Evolutionary conservation across 2,329 filamentous ascomycete genomes (phyloP), one percentile per base, ranked within the genome.

Genomic region (Chaetomium olivaceum): DNA sequence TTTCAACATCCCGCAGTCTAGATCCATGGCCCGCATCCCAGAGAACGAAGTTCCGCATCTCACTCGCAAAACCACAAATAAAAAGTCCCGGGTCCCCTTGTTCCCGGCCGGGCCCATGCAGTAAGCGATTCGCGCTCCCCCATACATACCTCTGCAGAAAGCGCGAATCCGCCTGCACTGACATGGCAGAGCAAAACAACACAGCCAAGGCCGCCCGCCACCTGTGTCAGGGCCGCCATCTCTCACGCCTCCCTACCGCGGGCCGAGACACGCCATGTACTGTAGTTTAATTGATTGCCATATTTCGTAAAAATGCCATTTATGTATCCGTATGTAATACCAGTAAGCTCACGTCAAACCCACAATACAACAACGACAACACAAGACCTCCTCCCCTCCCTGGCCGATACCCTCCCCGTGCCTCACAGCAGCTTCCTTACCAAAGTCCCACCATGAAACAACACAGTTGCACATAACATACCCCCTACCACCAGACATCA

Each of bases 171-270:
- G 33, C 16, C 31, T 58, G 55, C 55, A 58, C 31, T 25, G 4
- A 39, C 33, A 43, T n/a, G 55, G 55, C 55, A 43, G 33, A 43
- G 55, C 55, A n/a, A 58, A 58, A 39, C 55, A 58, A 58, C 19
- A 58, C 55, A 39, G 52, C 52, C 55, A 39, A n/a, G n/a, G n/a
- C n/a, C n/a, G 4, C 19, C 11, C 3, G 33, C 33, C 33, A 36
- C 33, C 33, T 36, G 33, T 43, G 16, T 43, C 39, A 43, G 39
- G 16, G 16, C 33, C 12, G 7, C 33, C 12, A 12, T 36, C 33
- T 36, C 33, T 12, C 8, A 11, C 33, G 11, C 33, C 36, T 39
- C 12, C 36, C 36, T 4, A 39, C 4, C 36, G 14, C 36, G 16
- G 36, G 12, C 36, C 16, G 14, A 39, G 36, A 39, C 1, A 39